Conservation (phyloP, 2,329 filamentous ascomycete genomes). For the Mariannaea elegans region DNA sequence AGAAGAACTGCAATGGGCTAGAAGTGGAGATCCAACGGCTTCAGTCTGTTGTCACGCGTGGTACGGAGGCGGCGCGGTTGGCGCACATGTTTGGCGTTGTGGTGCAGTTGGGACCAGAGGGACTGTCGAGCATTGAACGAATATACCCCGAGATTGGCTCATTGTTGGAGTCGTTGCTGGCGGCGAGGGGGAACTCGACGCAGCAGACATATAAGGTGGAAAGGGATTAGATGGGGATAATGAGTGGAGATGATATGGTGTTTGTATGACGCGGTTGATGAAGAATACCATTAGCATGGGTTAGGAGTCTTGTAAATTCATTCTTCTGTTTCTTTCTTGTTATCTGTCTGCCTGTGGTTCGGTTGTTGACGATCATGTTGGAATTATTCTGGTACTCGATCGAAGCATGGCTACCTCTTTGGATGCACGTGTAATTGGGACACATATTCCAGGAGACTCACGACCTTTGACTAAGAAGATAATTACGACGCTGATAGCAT, state of each 20-base stretch:
- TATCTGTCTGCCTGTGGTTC: neutral
- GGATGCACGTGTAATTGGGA: too few species aligned
- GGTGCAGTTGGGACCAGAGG: constrained; percentile 39
- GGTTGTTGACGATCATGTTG: too few species aligned
- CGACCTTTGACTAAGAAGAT: too few species aligned
- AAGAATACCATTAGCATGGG: constrained; percentile 6
- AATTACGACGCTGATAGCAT: too few species aligned
- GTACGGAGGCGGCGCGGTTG: constrained; percentile 36
- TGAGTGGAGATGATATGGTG: constrained; percentile 5
- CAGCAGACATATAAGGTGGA: constrained; percentile 22
- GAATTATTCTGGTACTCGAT: too few species aligned
- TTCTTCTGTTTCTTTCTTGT: neutral
- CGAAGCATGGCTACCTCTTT: too few species aligned
- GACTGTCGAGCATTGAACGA: constrained; percentile 38
- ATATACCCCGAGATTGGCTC: constrained; percentile 43
- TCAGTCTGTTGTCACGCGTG: constrained; percentile 32
- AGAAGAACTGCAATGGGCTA: constrained; percentile 28
- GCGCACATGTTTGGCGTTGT: constrained; percentile 40
- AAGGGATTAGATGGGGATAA: neutral
- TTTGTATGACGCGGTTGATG: constrained; percentile 15
- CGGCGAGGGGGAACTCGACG: constrained; percentile 25
- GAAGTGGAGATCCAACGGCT: constrained; percentile 38
- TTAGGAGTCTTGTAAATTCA: constrained; percentile 10
- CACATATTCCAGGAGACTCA: too few species aligned
- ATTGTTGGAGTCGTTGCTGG: constrained; percentile 37